phyloP scores from a whole-genome alignment of 306 rosid genomes.

The Quillaja saponaria region DNA sequence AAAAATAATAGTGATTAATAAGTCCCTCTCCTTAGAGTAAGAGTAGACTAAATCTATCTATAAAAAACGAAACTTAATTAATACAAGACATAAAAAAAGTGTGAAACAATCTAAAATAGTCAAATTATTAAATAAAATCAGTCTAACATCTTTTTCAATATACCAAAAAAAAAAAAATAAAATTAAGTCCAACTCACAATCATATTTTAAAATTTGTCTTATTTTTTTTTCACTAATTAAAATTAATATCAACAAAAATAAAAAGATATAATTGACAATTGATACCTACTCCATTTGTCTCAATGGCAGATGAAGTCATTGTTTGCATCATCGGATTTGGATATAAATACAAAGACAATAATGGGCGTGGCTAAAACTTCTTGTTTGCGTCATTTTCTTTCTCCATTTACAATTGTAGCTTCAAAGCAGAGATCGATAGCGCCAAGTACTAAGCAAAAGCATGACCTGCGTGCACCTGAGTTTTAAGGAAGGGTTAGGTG shows the following conservation, averaged over 20 bases:
- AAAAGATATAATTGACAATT: too few species aligned
- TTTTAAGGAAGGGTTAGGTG: slow-evolving; percentile 41
- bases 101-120: too few species aligned
- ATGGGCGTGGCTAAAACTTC: slow-evolving; percentile 21
- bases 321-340: slow-evolving; percentile 49
- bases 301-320: slow-evolving; percentile 52
- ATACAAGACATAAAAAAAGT: too few species aligned
- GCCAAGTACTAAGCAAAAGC: slow-evolving; percentile 40
- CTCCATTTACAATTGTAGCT: slow-evolving; percentile 28
- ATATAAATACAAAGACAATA: slow-evolving; percentile 17
- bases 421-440: slow-evolving; percentile 36
- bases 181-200: too few species aligned
- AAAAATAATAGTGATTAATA: too few species aligned
- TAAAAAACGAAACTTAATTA: too few species aligned
- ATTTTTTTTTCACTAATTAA: background rate
- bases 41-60: too few species aligned
- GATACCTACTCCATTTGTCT: slow-evolving; percentile 45
- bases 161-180: too few species aligned
- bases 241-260: too few species aligned
- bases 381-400: slow-evolving; percentile 42
- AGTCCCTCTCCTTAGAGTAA: too few species aligned
- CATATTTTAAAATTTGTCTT: background rate
- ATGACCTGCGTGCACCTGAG: slow-evolving; percentile 36
- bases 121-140: too few species aligned
- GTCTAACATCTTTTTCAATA: too few species aligned